These are phyloP conservation scores for Sporothrix globosa DNA, from an alignment of 2,329 filamentous ascomycete genomes.

Conservation along the genomic window DNA sequence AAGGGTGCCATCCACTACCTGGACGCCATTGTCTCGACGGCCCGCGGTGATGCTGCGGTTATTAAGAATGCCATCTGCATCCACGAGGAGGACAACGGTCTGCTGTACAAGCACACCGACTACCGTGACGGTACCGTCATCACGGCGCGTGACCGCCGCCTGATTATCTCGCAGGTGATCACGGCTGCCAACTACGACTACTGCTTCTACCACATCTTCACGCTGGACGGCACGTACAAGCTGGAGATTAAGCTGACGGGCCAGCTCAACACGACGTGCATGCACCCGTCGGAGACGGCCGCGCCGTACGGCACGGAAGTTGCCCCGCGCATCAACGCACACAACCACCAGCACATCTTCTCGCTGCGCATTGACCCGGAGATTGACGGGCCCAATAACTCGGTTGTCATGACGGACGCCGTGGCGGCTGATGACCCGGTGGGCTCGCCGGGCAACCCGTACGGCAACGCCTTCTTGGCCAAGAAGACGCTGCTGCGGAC, in stretches of 20 bases:
- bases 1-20: constrained; percentile 91
- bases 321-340: constrained; percentile 86
- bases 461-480: constrained; percentile 88
- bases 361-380: constrained; percentile 86
- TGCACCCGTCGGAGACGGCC: constrained; percentile 78
- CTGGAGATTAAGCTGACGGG: constrained; percentile 90
- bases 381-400: constrained; percentile 76
- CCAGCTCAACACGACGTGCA: constrained; percentile 87
- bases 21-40: constrained; percentile 81
- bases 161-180: constrained; percentile 89
- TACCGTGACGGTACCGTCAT: constrained; percentile 88
- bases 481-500: constrained; percentile 80
- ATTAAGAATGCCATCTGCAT: constrained; percentile 96
- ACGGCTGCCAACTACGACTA: constrained; percentile 98
- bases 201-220: constrained; percentile 41
- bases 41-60: constrained; percentile 71
- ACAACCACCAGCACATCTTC: constrained; percentile 96
- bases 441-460: constrained; percentile 79
- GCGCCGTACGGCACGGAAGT: constrained; percentile 90
- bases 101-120: constrained; percentile 92
- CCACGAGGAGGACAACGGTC: constrained; percentile 89
- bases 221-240: constrained; percentile 86
- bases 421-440: constrained; percentile 71
- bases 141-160: constrained; percentile 81
- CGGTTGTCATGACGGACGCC: constrained; percentile 82